A percentile compares a stretch with the other conserved stretches of the same genome.
Conservation (phyloP, 164 flowering plant species). For the Vitis rupestris region DNA sequence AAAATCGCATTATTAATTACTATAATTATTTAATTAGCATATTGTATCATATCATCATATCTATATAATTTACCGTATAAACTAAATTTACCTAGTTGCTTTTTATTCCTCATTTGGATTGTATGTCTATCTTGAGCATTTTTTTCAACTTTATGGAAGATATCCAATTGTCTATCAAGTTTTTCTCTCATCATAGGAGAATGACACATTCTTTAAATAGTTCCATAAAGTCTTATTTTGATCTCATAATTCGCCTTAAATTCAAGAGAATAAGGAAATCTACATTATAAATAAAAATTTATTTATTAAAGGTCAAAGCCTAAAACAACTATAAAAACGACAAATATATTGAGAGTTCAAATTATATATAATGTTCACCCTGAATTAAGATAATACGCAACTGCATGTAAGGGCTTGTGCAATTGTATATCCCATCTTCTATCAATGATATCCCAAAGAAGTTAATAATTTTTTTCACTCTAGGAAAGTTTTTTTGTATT, state of each 20-base stretch:
- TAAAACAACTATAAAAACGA: too few species aligned
- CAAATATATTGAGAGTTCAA: too few species aligned
- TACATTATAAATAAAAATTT: neutral
- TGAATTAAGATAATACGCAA: too few species aligned
- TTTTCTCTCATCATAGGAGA: neutral
- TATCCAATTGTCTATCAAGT: neutral
- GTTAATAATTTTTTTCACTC: too few species aligned
- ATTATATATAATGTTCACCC: too few species aligned
- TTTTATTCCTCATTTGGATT: neutral
- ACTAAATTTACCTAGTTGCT: neutral
- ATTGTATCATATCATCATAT: neutral
- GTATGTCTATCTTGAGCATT: neutral
- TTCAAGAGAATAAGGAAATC: neutral
- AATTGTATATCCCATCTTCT: too few species aligned
- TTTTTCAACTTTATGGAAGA: neutral
- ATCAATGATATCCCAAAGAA: neutral
- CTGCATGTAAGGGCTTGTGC: too few species aligned
- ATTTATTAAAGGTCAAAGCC: too few species aligned
- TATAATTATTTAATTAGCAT: too few species aligned
- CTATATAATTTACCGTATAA: neutral
- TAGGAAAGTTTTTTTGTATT: neutral
- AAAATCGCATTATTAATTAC: too few species aligned
- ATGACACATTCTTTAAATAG: neutral
- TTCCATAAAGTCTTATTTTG: neutral
- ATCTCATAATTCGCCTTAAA: neutral